Base-by-base conservation (phyloP, 2,329 filamentous ascomycete species). In the Ophiostoma perfectum region DNA sequence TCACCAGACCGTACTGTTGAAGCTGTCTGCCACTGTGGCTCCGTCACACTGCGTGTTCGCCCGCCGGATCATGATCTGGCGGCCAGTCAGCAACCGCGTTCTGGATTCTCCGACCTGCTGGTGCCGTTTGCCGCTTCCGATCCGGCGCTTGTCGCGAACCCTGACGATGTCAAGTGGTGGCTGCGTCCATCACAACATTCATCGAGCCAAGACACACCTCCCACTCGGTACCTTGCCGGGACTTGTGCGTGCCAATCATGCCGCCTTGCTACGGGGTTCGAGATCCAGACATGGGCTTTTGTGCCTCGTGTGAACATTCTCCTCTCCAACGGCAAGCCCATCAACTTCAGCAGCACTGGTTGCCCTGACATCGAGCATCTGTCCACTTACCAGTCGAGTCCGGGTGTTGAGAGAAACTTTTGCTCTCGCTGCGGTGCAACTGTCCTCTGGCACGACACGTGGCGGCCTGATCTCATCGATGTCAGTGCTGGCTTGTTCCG, bases 251-350 rank as follows among this genome's bases (percentile, higher is more conserved):
- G 89, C 75, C 80, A 77, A 5, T 84, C 85, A 2, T 92, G 89
- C 74, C 84, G 88, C 5, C 78, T 87, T 3, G 76, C 78, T 0
- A 82, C 84, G 0, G 88, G 88, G 3, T 88, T 86, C 71, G 86
- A 90, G 68, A 82, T 90, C 64, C 84, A 89, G 72, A 78, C 83
- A 0, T 91, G 88, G 88, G 81, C 85, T 0, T 91, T 90, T 73
- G 78, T 90, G 0, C 86, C 87, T 0, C 79, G 80, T n/a, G 75
- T 77, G 1, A 87, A 88, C 72, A 85, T 91, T 67, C 76, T 79
- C 18, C 78, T 84, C 8, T 11, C 55, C 6, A 1, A 16, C 60
- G 52, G 52, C 2, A 8, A 45, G 12, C 12, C 55, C 4, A 16
- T 71, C 49, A 9, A 66, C 16, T 67, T 68, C 16, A 6, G 36